A percentile compares a stretch with the other conserved stretches of the same genome.
phyloP scores from a whole-genome alignment of 2,329 filamentous ascomycete genomes.

The Gyromitra esculenta region DNA sequence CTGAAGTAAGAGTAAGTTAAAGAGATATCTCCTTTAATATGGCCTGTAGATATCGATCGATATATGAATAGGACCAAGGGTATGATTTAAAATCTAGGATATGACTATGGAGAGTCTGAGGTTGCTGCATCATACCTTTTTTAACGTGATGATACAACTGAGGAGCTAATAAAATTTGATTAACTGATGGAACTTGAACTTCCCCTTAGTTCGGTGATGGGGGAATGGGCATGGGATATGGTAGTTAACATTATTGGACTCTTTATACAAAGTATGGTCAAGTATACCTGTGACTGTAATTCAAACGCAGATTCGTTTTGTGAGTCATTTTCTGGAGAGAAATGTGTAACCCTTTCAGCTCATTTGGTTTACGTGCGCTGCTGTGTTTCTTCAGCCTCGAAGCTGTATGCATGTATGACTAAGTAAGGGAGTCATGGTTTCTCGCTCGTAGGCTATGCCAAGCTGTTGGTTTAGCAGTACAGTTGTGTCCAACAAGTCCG shows the following conservation, averaged over 20 bases:
- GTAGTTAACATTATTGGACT: background rate
- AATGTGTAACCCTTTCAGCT: background rate
- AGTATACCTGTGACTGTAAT: background rate
- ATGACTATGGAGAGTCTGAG: background rate
- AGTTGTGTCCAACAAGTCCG: too few species aligned
- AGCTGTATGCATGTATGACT: background rate
- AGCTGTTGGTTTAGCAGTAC: too few species aligned
- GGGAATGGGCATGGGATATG: background rate
- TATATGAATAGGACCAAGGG: background rate
- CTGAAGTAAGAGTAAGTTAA: background rate
- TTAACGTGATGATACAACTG: background rate
- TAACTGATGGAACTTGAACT: background rate
- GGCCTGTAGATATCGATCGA: background rate
- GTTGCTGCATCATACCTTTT: conserved; percentile 1
- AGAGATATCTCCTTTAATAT: background rate
- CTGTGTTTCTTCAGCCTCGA: background rate
- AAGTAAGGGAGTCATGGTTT: too few species aligned
- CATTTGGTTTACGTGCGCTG: background rate
- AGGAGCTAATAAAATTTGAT: background rate
- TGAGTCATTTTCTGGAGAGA: background rate
- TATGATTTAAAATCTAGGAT: too few species aligned
- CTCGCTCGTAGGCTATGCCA: too few species aligned
- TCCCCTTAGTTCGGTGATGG: too few species aligned
- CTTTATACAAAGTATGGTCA: background rate
- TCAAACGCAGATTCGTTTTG: background rate